Conservation (phyloP, 1,284 basidiomycete species). For the Ustilago bromivora region DNA sequence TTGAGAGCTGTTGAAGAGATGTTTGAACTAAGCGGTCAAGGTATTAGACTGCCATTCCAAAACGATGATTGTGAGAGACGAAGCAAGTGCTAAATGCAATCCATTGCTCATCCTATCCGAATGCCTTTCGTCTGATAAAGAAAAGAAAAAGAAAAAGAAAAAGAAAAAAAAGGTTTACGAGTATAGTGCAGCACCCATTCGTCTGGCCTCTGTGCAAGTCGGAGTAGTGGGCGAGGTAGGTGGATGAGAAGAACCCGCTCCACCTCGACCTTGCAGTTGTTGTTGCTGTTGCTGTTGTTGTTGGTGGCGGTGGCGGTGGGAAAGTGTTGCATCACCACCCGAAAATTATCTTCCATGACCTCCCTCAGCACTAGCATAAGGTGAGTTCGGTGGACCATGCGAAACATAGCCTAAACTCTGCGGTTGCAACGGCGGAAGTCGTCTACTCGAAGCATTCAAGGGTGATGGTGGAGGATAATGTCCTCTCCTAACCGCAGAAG, state of each 20-base stretch:
- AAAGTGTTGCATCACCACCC: slow-evolving; percentile 8
- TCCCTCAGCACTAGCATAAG: slow-evolving; percentile 18
- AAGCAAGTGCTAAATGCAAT: neutral
- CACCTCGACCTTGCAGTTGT: neutral
- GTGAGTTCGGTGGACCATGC: slow-evolving; percentile 29
- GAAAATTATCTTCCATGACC: slow-evolving; percentile 33
- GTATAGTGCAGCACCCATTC: slow-evolving; percentile 50
- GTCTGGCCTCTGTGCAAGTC: slow-evolving; percentile 22
- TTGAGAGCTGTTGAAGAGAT: neutral
- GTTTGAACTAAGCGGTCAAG: too few species aligned
- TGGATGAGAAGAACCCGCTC: neutral
- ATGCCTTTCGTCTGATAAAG: too few species aligned
- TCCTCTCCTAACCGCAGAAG: slow-evolving; percentile 29
- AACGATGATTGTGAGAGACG: neutral
- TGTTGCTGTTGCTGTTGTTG: neutral
- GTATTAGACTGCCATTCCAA: too few species aligned
- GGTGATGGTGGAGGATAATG: slow-evolving; percentile 45
- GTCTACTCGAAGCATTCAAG: slow-evolving; percentile 22
- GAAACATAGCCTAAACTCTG: slow-evolving; percentile 14
- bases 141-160: neutral
- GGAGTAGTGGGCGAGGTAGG: slow-evolving; percentile 30
- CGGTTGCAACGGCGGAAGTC: slow-evolving; percentile 32
- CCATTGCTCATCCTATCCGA: too few species aligned
- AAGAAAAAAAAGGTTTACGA: slow-evolving; percentile 8
- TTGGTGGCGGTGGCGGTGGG: neutral